Percentiles rank a stretch among this genome's conserved stretches.
Conservation (phyloP, 2,329 filamentous ascomycete species). For the Aspergillus cejpii region DNA sequence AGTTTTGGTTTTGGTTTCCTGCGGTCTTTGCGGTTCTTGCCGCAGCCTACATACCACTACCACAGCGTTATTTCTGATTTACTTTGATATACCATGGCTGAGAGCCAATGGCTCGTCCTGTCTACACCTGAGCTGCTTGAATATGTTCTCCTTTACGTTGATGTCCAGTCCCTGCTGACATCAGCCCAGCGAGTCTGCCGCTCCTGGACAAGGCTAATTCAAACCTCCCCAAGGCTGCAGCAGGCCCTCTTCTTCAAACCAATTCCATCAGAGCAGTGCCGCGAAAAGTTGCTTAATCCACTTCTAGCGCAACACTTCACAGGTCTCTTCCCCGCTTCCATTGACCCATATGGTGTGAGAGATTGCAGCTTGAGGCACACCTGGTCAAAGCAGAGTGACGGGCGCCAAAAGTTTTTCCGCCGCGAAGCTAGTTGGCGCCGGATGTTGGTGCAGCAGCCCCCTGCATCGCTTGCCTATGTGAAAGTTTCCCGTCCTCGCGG, state of each 20-base stretch:
- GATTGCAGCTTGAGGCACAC: background rate
- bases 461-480: background rate
- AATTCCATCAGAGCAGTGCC: background rate
- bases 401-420: background rate
- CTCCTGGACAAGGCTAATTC: conserved; percentile 1
- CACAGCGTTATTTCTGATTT: background rate
- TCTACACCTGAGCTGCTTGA: conserved; percentile 4
- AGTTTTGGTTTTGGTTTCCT: too few relatives aligned
- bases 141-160: conserved; percentile 1
- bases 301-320: background rate
- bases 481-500: background rate
- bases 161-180: background rate
- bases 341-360: background rate
- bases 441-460: background rate
- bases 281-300: background rate
- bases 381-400: background rate
- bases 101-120: background rate
- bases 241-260: conserved; percentile 12
- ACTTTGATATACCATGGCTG: background rate
- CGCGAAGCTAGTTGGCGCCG: background rate
- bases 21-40: too few relatives aligned
- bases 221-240: background rate
- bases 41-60: too few relatives aligned
- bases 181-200: conserved; percentile 2
- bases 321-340: background rate